Base-by-base conservation (phyloP, 1,284 basidiomycete genomes). In the Rhodotorula sp. region DNA sequence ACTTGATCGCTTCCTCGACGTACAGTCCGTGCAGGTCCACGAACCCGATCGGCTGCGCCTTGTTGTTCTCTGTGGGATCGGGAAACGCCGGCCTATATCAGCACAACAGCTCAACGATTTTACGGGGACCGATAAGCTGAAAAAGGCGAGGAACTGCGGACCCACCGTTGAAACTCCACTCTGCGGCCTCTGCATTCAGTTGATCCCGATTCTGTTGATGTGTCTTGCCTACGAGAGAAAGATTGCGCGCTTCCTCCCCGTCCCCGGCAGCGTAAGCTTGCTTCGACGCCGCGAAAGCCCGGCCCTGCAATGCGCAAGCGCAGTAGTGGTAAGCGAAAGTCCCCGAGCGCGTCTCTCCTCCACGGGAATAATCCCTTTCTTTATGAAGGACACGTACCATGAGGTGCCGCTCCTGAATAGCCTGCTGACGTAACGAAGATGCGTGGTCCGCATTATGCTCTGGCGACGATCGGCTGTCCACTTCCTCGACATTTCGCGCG, bases 131-230 rank as follows among this genome's bases (percentile, higher is more conserved):
- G n/a, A n/a, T n/a, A n/a, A n/a, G n/a, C n/a, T 34, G 34, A 34
- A 34, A 7, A 7, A 34, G 34, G 34, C 7, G 7, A 34, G 7
- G 4, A 34, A 34, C 34, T 34, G 34, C 34, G 7, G 34, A 79
- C 81, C 73, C 76, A 93, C 92, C 88, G 69, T 84, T 83, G 80
- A 90, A 98, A 76, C 98, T 97, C 91, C 92, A 96, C 65, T 90
- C 87, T 69, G 89, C 88, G 1, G 96, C 97, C 81, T 97, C 84
- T 73, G 86, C 86, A 81, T 99, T 95, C 75, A 94, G 82, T 62
- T 86, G 81, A 75, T 92, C 89, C 90, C 95, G 94, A 79, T 88
- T 86, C 20, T 82, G 79, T 82, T 94, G 88, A 81, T 95, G 91
- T 64, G 84, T 83, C 81, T 95, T 92, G 14, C 93, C 96, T 81